These are phyloP conservation scores for Penicillium sp. DNA, from an alignment of 2,329 filamentous ascomycete species.

Conservation along the genomic window DNA sequence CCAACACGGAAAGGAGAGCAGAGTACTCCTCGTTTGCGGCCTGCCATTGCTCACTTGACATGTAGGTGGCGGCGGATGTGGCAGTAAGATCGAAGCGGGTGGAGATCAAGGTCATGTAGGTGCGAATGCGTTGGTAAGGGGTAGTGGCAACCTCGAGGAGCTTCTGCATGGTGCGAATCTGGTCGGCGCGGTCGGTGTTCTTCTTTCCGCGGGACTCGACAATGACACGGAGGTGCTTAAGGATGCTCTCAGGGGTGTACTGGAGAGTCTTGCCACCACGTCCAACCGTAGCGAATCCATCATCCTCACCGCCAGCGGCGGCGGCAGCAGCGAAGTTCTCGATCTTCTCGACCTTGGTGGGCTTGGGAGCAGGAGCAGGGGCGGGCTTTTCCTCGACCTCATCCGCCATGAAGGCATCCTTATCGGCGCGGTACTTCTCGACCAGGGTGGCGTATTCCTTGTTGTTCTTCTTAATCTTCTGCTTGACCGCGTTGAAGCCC, in stretches of 20 bases:
- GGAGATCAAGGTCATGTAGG: slow-evolving; percentile 82
- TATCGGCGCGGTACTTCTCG: slow-evolving; percentile 74
- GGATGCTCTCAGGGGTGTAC: slow-evolving; percentile 94
- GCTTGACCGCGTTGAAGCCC: slow-evolving; percentile 92
- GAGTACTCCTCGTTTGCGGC: slow-evolving; percentile 78
- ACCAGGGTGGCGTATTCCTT: slow-evolving; percentile 85
- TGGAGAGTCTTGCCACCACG: slow-evolving; percentile 79
- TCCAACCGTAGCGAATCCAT: slow-evolving; percentile 81
- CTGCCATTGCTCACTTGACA: slow-evolving; percentile 97
- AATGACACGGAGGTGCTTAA: slow-evolving; percentile 89
- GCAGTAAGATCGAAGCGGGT: slow-evolving; percentile 88
- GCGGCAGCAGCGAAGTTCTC: slow-evolving; percentile 38
- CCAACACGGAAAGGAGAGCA: slow-evolving; percentile 66
- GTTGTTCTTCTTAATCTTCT: slow-evolving; percentile 97
- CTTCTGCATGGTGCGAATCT: slow-evolving; percentile 97
- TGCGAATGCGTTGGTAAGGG: slow-evolving; percentile 87
- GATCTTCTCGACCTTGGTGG: slow-evolving; percentile 37
- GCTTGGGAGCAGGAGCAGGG: slow-evolving; percentile 43
- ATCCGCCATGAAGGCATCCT: slow-evolving; percentile 79
- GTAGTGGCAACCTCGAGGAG: slow-evolving; percentile 77
- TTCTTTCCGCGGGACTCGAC: slow-evolving; percentile 96
- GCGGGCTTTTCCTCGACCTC: slow-evolving; percentile 56
- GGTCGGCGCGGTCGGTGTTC: slow-evolving; percentile 89
- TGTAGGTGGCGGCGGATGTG: slow-evolving; percentile 62
- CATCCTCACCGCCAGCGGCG: slow-evolving; percentile 58